Percentiles rank a stretch among this genome's conserved stretches.
These are phyloP conservation scores for Salix arbutifolia DNA, from an alignment of 345 rosid genomes.

Conservation along the genomic window DNA sequence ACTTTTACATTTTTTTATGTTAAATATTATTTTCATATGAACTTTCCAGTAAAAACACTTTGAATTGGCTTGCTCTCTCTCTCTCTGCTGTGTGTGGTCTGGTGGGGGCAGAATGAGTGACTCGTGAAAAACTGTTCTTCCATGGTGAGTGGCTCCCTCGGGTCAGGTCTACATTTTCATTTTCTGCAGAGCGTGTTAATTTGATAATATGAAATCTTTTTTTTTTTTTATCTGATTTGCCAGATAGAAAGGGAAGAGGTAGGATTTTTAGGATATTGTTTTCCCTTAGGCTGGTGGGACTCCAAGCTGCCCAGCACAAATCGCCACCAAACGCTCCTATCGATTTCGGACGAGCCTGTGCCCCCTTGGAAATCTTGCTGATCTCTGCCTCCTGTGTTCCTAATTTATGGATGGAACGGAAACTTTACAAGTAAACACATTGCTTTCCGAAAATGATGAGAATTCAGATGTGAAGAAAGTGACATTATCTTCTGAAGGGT, in stretches of 20 bases:
- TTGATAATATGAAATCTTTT: not conserved
- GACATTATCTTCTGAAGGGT: too few species aligned
- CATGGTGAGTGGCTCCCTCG: not conserved
- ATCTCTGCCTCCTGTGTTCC: not conserved
- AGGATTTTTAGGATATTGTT: constrained; percentile 5
- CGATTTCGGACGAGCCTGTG: not conserved
- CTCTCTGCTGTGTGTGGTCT: too few species aligned
- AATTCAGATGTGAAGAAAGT: not conserved
- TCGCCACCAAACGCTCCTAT: constrained; percentile 18
- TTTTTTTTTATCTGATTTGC: not conserved
- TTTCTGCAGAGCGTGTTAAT: constrained; percentile 21
- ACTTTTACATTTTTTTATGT: too few species aligned
- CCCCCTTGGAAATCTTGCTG: not conserved
- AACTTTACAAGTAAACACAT: not conserved
- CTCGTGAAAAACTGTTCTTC: too few species aligned
- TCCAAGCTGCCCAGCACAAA: constrained; percentile 1
- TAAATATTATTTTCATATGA: too few species aligned
- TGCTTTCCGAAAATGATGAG: not conserved
- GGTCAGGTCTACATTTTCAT: not conserved
- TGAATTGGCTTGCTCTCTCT: not conserved
- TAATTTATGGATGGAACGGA: not conserved
- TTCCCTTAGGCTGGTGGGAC: constrained; percentile 11
- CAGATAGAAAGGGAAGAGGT: not conserved
- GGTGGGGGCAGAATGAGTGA: too few species aligned
- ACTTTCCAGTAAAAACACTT: too few species aligned